These are phyloP conservation scores for Cercospora sojina DNA, from an alignment of 2,329 filamentous ascomycete species.

Conservation along the genomic window DNA sequence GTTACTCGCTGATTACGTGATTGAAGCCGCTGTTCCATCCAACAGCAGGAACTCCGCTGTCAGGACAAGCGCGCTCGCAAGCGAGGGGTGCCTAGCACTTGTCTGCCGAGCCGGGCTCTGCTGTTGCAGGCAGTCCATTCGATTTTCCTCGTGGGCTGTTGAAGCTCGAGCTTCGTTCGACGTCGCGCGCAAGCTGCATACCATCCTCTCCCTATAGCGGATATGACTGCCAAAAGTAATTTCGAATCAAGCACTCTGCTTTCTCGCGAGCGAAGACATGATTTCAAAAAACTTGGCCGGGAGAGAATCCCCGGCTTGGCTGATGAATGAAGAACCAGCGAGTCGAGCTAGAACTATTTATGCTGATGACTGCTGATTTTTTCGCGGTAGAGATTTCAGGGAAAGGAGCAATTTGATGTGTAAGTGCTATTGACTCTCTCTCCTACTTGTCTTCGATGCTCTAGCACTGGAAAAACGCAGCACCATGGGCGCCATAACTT, in stretches of 20 bases:
- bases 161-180: background rate
- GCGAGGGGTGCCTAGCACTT: background rate
- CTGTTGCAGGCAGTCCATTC: background rate
- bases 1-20: too few relatives aligned
- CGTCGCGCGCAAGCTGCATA: background rate
- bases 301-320: background rate
- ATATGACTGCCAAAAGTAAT: background rate
- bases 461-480: background rate
- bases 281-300: background rate
- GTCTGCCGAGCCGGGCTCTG: background rate
- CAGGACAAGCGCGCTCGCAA: background rate
- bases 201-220: background rate
- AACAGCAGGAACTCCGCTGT: background rate
- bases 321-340: background rate
- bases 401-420: background rate
- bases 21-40: too few relatives aligned
- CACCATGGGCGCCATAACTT: background rate
- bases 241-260: background rate
- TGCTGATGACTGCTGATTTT: background rate
- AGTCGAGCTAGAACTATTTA: background rate
- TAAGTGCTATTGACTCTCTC: background rate
- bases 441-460: background rate
- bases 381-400: background rate
- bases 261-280: background rate
- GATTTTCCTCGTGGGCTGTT: background rate